Base-by-base conservation (phyloP, 371 early-diverging fungal species). In the Lichtheimia ornata region DNA sequence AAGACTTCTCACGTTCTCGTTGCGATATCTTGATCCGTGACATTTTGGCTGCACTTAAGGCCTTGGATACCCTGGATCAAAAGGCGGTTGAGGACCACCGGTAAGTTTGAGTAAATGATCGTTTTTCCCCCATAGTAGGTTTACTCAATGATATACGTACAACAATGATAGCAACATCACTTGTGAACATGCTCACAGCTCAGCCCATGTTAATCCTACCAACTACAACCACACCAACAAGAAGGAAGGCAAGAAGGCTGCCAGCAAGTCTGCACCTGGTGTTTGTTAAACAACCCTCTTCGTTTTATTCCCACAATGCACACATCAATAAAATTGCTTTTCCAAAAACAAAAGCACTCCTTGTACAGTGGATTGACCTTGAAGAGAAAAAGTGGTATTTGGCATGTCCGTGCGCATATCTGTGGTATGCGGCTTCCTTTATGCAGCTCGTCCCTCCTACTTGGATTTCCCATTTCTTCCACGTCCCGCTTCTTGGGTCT, bases 1-100 rank as follows among this genome's bases (percentile, higher is more conserved):
- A 84, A 53, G 79, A 77, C 55, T 82, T 82, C 45, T 74, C 79
- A 40, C 71, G 75, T 20, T 71, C 73, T 44, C 75, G 78, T 30
- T 78, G 78, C 54, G 78, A 78, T 25, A 63, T 78, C 24, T 57
- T 78, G 27, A 65, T 75, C 11, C 63, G 64, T 44, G 78, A 78
- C 40, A 71, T 78, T 11, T 24, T 73, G 17, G 70, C 74, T 53
- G 71, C 70, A 13, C 45, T 78, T 27, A 70, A 71, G n/a, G 44
- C 62, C 18, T 62, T 78, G 51, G 75, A 78, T 58, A 52, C 20
- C 20, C 50, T 55, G 53, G 75, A 78, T 54, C 63, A 62, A 28
- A 62, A 64, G 30, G 60, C 66, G 14, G 63, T 78, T 22, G 61
- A 73, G 49, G 53, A 58, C 22, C 62, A 51, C 55, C 62, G 71